A percentile compares a stretch with the other conserved stretches of the same genome.
phyloP scores from a whole-genome alignment of 78 protist species.

The Dictyostelium firmibasis region DNA sequence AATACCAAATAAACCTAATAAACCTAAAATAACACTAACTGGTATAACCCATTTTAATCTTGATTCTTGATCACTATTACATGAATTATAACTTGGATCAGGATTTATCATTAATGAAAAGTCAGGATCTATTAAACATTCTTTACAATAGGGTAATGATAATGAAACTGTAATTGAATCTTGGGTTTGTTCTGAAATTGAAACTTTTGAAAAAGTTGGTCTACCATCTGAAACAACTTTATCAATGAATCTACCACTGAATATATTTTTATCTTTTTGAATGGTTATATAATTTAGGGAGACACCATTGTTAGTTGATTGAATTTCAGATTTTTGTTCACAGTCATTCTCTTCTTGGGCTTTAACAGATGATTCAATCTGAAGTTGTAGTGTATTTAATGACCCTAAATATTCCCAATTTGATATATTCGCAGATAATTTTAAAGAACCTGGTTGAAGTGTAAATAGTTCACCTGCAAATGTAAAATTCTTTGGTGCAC shows the following conservation, averaged over 20 bases:
- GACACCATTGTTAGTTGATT: background rate
- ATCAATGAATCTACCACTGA: slow-evolving; percentile 29
- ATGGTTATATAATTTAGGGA: slow-evolving; percentile 35
- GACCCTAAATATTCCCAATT: slow-evolving; percentile 36
- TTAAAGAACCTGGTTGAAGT: background rate
- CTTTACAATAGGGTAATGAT: slow-evolving; percentile 8
- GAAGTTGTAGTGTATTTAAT: slow-evolving; percentile 15
- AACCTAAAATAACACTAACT: background rate
- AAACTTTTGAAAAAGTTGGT: background rate
- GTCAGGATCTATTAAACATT: slow-evolving; percentile 28
- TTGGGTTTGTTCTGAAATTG: background rate
- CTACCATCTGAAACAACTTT: slow-evolving; percentile 9
- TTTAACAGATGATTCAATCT: background rate
- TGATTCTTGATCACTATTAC: background rate
- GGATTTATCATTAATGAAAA: slow-evolving; percentile 11
- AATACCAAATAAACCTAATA: background rate
- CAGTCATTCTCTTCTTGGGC: background rate
- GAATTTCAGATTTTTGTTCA: background rate
- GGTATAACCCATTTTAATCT: slow-evolving; percentile 8
- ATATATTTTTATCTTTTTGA: slow-evolving; percentile 10
- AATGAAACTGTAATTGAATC: background rate
- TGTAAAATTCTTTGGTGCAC: background rate
- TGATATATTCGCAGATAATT: background rate
- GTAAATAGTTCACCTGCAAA: slow-evolving; percentile 24
- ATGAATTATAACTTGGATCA: background rate